These are phyloP conservation scores for Bretschneidera sinensis DNA, from an alignment of 345 rosid genomes.

Conservation along the genomic window DNA sequence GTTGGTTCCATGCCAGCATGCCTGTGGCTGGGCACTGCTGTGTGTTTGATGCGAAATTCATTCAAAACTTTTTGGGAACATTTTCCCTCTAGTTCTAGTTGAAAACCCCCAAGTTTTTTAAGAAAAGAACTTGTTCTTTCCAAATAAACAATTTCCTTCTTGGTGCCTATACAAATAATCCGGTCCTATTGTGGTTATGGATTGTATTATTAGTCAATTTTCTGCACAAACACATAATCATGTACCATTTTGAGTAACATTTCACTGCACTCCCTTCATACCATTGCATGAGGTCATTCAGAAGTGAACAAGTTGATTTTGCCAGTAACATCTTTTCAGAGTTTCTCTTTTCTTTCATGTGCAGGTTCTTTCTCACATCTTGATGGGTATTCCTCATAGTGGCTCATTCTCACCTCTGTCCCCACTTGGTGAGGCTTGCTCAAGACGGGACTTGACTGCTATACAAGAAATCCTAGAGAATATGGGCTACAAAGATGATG, in stretches of 20 bases:
- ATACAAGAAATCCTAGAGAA: conserved; percentile 71
- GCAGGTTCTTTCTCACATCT: conserved; percentile 65
- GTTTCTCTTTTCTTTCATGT: background rate
- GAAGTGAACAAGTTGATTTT: background rate
- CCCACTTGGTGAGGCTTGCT: conserved; percentile 81
- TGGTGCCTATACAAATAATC: background rate
- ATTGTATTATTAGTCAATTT: background rate
- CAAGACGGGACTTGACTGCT: conserved; percentile 71
- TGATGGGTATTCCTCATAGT: conserved; percentile 71
- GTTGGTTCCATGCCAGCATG: no score
- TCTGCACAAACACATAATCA: background rate
- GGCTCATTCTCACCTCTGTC: conserved; percentile 54
- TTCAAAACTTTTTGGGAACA: no score
- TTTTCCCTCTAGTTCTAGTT: no score
- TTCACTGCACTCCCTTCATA: no score
- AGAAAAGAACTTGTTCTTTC: no score
- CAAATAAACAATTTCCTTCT: background rate
- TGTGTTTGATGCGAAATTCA: no score
- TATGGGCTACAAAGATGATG: conserved; percentile 81
- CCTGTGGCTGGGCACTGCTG: no score
- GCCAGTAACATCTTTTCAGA: background rate
- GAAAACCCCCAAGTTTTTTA: no score
- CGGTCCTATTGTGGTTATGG: no score
- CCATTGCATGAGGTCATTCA: background rate
- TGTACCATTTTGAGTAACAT: no score